Percentiles rank a stretch among this genome's conserved stretches.
Conservation (phyloP, 2,329 filamentous ascomycete species). For the Colletotrichum zoysiae region DNA sequence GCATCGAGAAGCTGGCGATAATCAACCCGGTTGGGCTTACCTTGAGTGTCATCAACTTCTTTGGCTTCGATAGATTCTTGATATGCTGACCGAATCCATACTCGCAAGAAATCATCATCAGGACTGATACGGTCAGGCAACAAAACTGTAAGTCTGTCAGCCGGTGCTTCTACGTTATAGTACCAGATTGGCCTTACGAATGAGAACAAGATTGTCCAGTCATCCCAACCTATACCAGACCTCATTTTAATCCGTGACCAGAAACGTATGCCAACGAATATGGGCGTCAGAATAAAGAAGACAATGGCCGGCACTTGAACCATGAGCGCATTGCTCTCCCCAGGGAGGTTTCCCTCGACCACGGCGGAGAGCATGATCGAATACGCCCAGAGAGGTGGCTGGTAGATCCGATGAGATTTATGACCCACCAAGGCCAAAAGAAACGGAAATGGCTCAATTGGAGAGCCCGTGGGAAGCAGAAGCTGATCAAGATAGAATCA, state of each 20-base stretch:
- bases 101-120: slow-evolving; percentile 56
- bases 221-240: slow-evolving; percentile 56
- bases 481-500: background rate
- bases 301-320: slow-evolving; percentile 56
- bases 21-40: slow-evolving; percentile 41
- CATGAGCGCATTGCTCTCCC: slow-evolving; percentile 54
- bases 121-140: slow-evolving; percentile 51
- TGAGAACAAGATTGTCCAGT: slow-evolving; percentile 57
- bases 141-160: slow-evolving; percentile 48
- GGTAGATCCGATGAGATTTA: background rate
- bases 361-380: slow-evolving; percentile 37
- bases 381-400: background rate
- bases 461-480: background rate
- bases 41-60: slow-evolving; percentile 55
- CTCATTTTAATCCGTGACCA: slow-evolving; percentile 55
- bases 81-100: slow-evolving; percentile 60
- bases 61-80: slow-evolving; percentile 48
- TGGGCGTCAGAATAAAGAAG: slow-evolving; percentile 58
- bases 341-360: slow-evolving; percentile 48
- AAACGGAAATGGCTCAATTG: background rate
- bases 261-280: slow-evolving; percentile 55
- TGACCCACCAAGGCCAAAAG: slow-evolving; percentile 6
- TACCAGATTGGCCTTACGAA: slow-evolving; percentile 49
- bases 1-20: rapidly evolving
- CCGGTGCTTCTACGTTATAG: rapidly evolving